A percentile compares a stretch with the other conserved stretches of the same genome.
Conservation (phyloP, 202 grass and related monocot species). For the Musa balbisiana region DNA sequence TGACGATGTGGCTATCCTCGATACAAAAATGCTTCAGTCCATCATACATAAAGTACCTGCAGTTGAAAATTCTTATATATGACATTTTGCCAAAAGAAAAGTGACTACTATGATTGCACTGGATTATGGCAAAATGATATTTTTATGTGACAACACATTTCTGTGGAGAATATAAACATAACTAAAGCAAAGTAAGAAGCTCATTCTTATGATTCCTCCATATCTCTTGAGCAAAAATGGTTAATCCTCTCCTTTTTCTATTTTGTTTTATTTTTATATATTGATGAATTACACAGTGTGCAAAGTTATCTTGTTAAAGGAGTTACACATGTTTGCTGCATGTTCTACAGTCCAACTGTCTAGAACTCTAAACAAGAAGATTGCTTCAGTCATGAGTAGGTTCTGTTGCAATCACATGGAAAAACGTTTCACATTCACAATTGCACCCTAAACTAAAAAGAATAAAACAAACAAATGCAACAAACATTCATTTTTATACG, state of each 20-base stretch:
- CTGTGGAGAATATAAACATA: too few relatives aligned
- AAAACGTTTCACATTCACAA: not conserved
- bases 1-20: constrained; percentile 86
- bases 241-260: too few relatives aligned
- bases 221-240: too few relatives aligned
- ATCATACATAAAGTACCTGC: constrained; percentile 99
- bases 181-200: too few relatives aligned
- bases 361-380: not conserved
- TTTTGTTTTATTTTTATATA: not conserved
- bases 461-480: not conserved
- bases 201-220: too few relatives aligned
- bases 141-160: too few relatives aligned
- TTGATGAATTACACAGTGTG: not conserved
- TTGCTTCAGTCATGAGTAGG: not conserved
- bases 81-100: not conserved
- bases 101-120: not conserved
- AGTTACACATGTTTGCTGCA: not conserved
- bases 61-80: constrained; percentile 22
- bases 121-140: too few relatives aligned
- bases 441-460: not conserved
- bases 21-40: constrained; percentile 82
- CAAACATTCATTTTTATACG: not conserved
- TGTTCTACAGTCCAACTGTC: not conserved
- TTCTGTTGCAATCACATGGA: not conserved
- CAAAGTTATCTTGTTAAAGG: not conserved